These are phyloP conservation scores for Aureobasidium zeae DNA, from an alignment of 2,329 filamentous ascomycete species.

Conservation along the genomic window DNA sequence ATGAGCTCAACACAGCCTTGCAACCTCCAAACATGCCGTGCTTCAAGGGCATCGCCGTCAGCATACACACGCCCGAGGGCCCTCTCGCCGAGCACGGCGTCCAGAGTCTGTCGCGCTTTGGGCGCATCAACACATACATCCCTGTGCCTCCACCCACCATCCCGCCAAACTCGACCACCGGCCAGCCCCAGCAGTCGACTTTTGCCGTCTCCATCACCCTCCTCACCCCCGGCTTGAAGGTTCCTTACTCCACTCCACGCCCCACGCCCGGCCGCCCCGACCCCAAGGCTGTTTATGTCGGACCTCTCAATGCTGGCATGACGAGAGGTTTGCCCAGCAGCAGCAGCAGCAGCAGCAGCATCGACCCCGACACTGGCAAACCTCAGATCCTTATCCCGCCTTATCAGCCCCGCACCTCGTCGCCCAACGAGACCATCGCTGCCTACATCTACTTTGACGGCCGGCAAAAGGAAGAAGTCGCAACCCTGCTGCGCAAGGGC, in stretches of 20 bases:
- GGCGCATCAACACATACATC: constrained; percentile 94
- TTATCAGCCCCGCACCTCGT: constrained; percentile 86
- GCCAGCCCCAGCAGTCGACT: constrained; percentile 82
- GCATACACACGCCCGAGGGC: constrained; percentile 73
- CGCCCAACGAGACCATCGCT: constrained; percentile 91
- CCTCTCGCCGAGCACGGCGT: constrained; percentile 89
- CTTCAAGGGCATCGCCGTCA: constrained; percentile 98
- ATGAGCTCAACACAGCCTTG: not conserved
- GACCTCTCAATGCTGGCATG: constrained; percentile 26
- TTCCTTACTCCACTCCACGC: constrained; percentile 88
- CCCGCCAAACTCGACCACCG: constrained; percentile 51
- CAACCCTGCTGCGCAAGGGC: constrained; percentile 79
- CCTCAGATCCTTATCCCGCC: constrained; percentile 57
- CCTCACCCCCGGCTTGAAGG: constrained; percentile 74
- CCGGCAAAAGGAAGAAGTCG: constrained; percentile 89
- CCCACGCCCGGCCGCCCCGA: constrained; percentile 64
- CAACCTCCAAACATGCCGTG: constrained; percentile 59
- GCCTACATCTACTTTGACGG: constrained; percentile 99
- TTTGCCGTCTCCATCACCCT: constrained; percentile 98
- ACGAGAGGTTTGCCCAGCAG: constrained; percentile 47
- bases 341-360: constrained; percentile 41
- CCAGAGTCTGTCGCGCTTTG: constrained; percentile 83
- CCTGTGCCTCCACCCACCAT: constrained; percentile 84
- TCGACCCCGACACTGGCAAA: constrained; percentile 31
- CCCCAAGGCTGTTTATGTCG: constrained; percentile 74